Evolutionary conservation across 1,284 basidiomycete species (phyloP).

Genomic region (Trametes sp.): DNA sequence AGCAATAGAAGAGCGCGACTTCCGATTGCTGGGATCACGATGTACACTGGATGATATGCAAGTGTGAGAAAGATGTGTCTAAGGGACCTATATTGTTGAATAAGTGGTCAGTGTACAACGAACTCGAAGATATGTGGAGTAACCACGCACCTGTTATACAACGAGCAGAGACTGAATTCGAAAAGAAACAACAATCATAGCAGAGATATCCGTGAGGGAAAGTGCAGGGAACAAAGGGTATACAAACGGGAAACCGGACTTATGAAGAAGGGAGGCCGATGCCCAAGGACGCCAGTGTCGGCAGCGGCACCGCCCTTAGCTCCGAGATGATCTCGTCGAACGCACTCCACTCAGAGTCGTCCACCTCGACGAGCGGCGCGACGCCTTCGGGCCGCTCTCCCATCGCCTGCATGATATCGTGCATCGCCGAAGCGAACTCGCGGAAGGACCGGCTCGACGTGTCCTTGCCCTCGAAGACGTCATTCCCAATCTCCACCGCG

Average conservation of each 20-base stretch:
- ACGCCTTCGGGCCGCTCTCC: background rate
- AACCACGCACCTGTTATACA: background rate
- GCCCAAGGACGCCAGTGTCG: background rate
- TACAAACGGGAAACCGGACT: background rate
- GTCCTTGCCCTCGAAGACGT: background rate
- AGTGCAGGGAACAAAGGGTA: too few relatives aligned
- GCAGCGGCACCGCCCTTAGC: background rate
- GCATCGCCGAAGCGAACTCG: background rate
- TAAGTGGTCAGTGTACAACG: background rate
- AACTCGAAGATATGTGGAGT: too few relatives aligned
- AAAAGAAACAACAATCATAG: background rate
- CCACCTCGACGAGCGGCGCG: background rate
- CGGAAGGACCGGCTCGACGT: background rate
- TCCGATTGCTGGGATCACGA: too few relatives aligned
- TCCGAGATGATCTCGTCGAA: background rate
- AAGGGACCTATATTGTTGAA: background rate
- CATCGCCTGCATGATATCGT: background rate
- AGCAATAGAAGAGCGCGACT: too few relatives aligned
- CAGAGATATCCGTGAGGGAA: too few relatives aligned
- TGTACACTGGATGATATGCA: too few relatives aligned
- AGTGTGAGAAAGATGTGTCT: too few relatives aligned
- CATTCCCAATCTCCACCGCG: background rate
- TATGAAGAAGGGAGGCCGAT: background rate
- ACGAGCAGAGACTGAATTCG: background rate
- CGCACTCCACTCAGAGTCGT: background rate